Evolutionary conservation across 148 eudicot genomes (phyloP).

Genomic region (Camellia lanceoleosa): DNA sequence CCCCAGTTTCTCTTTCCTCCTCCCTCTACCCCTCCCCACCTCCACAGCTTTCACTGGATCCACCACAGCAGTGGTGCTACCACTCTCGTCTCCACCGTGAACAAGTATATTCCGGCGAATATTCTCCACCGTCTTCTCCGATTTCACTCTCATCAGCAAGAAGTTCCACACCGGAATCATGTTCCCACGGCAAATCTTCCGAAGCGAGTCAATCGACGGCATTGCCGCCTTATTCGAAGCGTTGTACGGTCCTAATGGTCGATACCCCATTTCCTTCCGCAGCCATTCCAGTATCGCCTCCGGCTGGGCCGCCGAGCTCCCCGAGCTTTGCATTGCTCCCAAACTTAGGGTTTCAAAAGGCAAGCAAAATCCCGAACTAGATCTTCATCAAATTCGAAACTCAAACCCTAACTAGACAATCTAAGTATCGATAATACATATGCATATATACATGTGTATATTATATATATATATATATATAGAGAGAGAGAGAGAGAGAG

Average conservation of each 20-base stretch:
- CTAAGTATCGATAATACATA: background rate
- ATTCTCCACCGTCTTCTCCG: constrained; percentile 86
- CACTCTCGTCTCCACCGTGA: constrained; percentile 42
- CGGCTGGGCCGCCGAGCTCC: constrained; percentile 61
- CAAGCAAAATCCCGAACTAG: background rate
- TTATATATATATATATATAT: too few species aligned
- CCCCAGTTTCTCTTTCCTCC: constrained; percentile 26
- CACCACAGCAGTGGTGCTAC: constrained; percentile 13
- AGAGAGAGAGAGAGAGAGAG: background rate
- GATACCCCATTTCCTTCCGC: constrained; percentile 86
- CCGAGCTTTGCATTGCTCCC: constrained; percentile 46
- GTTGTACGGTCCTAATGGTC: constrained; percentile 56
- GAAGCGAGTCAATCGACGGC: constrained; percentile 65
- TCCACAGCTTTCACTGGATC: constrained; percentile 3
- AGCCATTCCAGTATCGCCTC: constrained; percentile 89
- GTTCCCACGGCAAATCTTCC: constrained; percentile 83
- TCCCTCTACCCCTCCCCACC: constrained; percentile 13
- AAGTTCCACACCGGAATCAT: constrained; percentile 96
- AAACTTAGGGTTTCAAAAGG: constrained; percentile 14
- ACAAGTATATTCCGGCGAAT: constrained; percentile 78
- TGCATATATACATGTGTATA: too few species aligned
- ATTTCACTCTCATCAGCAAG: constrained; percentile 71
- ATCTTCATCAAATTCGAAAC: background rate
- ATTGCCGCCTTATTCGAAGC: constrained; percentile 37
- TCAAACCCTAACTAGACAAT: background rate